Base-by-base conservation (phyloP, 805 yeast genomes). In the Candida awuae region DNA sequence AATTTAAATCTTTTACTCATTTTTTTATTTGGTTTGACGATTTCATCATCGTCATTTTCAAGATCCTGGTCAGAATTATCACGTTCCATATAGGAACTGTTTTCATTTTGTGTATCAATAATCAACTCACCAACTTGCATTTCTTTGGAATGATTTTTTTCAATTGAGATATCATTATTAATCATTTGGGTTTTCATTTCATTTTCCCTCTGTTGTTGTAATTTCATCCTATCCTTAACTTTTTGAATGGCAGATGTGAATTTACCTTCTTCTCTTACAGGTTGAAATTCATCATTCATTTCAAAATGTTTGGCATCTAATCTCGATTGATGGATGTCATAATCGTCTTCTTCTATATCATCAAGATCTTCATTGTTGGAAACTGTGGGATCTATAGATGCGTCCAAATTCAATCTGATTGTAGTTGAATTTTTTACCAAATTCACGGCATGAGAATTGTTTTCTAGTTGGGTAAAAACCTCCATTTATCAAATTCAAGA, bases 281-380 rank as follows among this genome's bases (percentile, higher is more conserved):
- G 6, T 0, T 9, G 18, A 12, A 6, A 3, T 3, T 21, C 36
- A 21, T 37, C 36, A 27, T 32, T 25, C 13, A 41, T 20, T 21
- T 36, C 43, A 29, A 41, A 41, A 18, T 41, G 40, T 18, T 41
- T 19, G 4, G 37, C 30, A n/a, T 35, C 8, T 6, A 32, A 5
- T 18, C 32, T 36, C 3, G 34, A 32, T 13, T 36, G 40, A 21
- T 41, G 43, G 4, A 26, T 7, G 7, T 32, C 36, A 27, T 41
- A 41, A 19, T 29, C 34, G 33, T 36, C 43, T 19, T 33, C 37
- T 10, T 16, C 20, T n/a, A 20, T 14, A 19, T 37, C n/a, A n/a
- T 37, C 35, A 14, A 16, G 8, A n/a, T 27, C 29, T n/a, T 29
- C 26, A 38, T 14, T 17, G 13, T 31, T 17, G n/a, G n/a, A n/a